Evolutionary conservation across 139 green algal genomes (phyloP), one percentile per base, ranked within the genome.

Genomic region (Desmodesmus armatus): DNA sequence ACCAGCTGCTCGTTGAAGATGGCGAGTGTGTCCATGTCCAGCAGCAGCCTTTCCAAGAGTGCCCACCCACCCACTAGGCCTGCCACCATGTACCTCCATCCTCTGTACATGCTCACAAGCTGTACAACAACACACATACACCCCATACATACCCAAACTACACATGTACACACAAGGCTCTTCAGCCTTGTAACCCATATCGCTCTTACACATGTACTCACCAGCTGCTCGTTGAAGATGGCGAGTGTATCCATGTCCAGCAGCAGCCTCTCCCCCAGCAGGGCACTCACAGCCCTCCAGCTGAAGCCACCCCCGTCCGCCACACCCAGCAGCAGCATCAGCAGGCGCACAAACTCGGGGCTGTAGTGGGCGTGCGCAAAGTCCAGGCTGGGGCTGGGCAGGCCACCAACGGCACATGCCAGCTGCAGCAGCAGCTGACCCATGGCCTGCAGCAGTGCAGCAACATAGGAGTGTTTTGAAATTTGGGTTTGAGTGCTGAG

Each of bases 381-480:
- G 51, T 97, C 92, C 49, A 97, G 80, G 21, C 63, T 90, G 23
- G 92, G 91, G 0, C 70, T 31, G 0, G 84, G 80, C 17, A 87
- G 63, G 41, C 86, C 89, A 13, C 62, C 55, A 0, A 60, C 67
- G 2, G 89, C 87, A 86, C 95, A 98, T 33, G 93, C 95, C 47
- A 98, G 88, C 74, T 87, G 81, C 66, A 98, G 91, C 75, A 99
- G 76, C 80, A 98, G 87, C 29, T 89, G 88, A 23, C 96, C 96
- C 80, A 91, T 77, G 6, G 90, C 87, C 90, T 93, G 87, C 27
- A 60, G n/a, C n/a, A n/a, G n/a, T n/a, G n/a, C n/a, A n/a, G n/a
- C n/a, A n/a, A n/a, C n/a, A n/a, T n/a, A n/a, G n/a, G n/a, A n/a
- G n/a, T n/a, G n/a, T n/a, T n/a, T n/a, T n/a, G n/a, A n/a, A n/a